Evolutionary conservation across 305 asterid species (phyloP).

Genomic region (Rubia peregrina): DNA sequence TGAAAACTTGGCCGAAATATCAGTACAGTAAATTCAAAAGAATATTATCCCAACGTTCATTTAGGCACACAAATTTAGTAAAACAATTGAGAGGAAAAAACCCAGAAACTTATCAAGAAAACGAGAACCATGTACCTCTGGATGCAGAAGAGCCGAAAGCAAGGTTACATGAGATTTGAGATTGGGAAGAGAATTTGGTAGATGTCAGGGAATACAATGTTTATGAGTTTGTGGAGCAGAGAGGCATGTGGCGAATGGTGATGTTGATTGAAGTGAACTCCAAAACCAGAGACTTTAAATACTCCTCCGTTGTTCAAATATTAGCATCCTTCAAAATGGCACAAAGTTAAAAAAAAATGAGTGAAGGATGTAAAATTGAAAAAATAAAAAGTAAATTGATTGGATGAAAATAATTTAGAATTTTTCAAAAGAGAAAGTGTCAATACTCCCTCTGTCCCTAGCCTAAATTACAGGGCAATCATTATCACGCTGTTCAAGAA

Average conservation of each 20-base stretch:
- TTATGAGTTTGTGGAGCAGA: conserved; percentile 6
- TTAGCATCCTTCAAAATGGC: no score
- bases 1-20: conserved; percentile 3
- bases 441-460: no score
- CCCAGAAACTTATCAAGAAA: background rate
- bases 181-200: background rate
- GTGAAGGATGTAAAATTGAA: no score
- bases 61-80: background rate
- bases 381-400: no score
- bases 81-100: background rate
- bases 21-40: background rate
- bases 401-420: no score
- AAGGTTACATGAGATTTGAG: conserved; percentile 8
- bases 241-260: conserved; percentile 12
- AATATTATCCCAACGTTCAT: background rate
- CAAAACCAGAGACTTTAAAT: conserved; percentile 6
- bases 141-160: background rate
- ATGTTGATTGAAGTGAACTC: conserved; percentile 2
- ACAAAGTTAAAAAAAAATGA: no score
- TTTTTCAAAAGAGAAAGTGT: no score
- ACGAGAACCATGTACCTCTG: conserved; percentile 3
- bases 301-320: no score
- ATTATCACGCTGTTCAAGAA: no score
- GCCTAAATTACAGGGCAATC: no score
- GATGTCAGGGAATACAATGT: background rate